A percentile compares a stretch with the other conserved stretches of the same genome.
Evolutionary conservation across 495 filamentous ascomycete species (phyloP).

Genomic region (Glonium stellatum): DNA sequence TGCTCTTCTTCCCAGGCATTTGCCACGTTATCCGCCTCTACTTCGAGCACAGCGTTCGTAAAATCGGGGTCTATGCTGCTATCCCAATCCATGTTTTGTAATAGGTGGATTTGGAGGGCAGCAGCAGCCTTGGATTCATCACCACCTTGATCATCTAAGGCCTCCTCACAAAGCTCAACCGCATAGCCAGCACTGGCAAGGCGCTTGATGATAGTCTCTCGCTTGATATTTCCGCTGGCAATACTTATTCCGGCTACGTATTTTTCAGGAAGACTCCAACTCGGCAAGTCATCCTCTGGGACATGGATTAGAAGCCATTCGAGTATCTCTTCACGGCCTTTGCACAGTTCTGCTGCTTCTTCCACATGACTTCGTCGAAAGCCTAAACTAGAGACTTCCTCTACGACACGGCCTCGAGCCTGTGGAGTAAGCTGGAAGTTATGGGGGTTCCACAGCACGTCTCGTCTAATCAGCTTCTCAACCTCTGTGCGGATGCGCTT

Average conservation of each 20-base stretch:
- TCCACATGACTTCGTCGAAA: conserved; percentile 84
- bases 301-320: conserved; percentile 94
- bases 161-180: conserved; percentile 67
- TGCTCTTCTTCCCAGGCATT: conserved; percentile 80
- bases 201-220: conserved; percentile 73
- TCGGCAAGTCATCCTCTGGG: conserved; percentile 88
- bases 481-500: conserved; percentile 65
- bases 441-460: conserved; percentile 82
- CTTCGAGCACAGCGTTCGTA: background rate
- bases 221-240: conserved; percentile 67
- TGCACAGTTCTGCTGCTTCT: conserved; percentile 80
- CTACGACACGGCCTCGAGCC: conserved; percentile 55
- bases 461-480: conserved; percentile 66
- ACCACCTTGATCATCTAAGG: conserved; percentile 57
- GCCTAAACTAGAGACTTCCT: conserved; percentile 67
- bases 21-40: conserved; percentile 30
- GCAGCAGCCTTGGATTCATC: conserved; percentile 78
- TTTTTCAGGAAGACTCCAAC: conserved; percentile 81
- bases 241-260: conserved; percentile 85
- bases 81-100: conserved; percentile 32
- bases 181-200: conserved; percentile 78
- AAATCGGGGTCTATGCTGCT: conserved; percentile 15
- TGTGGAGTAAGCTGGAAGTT: conserved; percentile 52
- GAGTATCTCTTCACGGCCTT: conserved; percentile 85
- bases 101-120: conserved; percentile 63